Evolutionary conservation across 768 basidiomycete species (phyloP).

Genomic region (Suillus luteus): DNA sequence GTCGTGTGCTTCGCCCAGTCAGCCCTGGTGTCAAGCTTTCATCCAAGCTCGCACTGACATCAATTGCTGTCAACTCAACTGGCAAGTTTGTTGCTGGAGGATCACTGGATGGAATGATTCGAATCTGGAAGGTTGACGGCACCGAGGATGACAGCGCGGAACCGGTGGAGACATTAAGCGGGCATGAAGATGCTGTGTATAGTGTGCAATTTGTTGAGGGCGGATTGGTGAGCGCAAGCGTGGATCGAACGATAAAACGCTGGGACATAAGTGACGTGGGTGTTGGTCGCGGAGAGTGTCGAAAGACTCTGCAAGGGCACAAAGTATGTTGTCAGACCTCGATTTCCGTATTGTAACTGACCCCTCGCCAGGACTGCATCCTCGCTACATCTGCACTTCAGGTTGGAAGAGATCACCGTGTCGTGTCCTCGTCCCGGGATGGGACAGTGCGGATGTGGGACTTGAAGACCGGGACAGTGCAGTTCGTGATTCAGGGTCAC

Average conservation of each 20-base stretch:
- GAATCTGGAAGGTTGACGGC: constrained; percentile 76
- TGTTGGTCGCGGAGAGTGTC: constrained; percentile 45
- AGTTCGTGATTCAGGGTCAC: constrained; percentile 86
- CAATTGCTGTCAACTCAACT: constrained; percentile 77
- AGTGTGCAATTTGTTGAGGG: constrained; percentile 93
- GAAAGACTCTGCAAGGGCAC: constrained; percentile 60
- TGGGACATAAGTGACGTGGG: constrained; percentile 66
- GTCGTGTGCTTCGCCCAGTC: constrained; percentile 21
- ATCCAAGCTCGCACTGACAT: constrained; percentile 54
- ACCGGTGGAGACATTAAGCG: constrained; percentile 72
- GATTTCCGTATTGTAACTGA: constrained; percentile 4
- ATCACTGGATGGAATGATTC: constrained; percentile 72
- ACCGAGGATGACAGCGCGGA: constrained; percentile 52
- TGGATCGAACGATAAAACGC: constrained; percentile 86
- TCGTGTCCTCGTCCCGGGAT: constrained; percentile 95
- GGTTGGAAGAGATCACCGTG: constrained; percentile 77
- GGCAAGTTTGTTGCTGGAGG: constrained; percentile 69
- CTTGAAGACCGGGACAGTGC: constrained; percentile 72
- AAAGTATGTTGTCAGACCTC: constrained; percentile 58
- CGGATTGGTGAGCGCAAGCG: constrained; percentile 85
- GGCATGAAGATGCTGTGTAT: constrained; percentile 86
- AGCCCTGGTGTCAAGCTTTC: constrained; percentile 19
- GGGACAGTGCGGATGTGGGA: constrained; percentile 96
- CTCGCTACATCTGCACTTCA: constrained; percentile 80
- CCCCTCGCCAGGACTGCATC: constrained; percentile 59